A percentile compares a stretch with the other conserved stretches of the same genome.
phyloP scores from a whole-genome alignment of 176 grass and related monocot genomes.

The barley (Hordeum vulgare) region DNA sequence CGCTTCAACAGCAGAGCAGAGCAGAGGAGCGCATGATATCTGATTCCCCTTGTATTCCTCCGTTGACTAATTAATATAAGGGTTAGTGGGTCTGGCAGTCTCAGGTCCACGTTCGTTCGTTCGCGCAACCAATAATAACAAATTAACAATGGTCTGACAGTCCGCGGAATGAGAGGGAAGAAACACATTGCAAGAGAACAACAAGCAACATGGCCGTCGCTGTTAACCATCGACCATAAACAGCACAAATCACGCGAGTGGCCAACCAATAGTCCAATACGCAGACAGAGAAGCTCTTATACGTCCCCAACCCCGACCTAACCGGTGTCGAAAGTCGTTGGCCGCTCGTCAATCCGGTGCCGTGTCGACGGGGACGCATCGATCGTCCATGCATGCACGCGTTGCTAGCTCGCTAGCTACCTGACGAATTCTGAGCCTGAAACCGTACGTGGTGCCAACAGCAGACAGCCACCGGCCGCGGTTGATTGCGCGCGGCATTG shows the following conservation, averaged over 20 bases:
- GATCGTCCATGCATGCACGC: background rate
- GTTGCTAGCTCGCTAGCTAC: too few relatives aligned
- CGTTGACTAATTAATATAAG: background rate
- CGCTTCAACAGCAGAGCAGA: too few relatives aligned
- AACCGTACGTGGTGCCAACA: background rate
- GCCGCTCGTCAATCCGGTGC: background rate
- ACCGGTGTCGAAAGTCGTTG: constrained; percentile 16
- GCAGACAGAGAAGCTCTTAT: background rate
- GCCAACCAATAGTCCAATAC: background rate
- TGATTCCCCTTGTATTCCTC: background rate
- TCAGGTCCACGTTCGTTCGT: background rate
- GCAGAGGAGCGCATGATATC: background rate
- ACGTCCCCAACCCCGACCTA: background rate
- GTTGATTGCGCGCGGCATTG: background rate
- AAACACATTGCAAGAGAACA: background rate
- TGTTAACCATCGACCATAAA: background rate
- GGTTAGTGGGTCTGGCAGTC: background rate
- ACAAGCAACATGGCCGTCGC: constrained; percentile 1
- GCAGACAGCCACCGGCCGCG: background rate
- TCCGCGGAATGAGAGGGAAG: background rate
- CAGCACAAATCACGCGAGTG: background rate
- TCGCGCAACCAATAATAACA: background rate
- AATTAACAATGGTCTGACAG: background rate
- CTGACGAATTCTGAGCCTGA: background rate
- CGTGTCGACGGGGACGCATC: background rate